A percentile compares a stretch with the other conserved stretches of the same genome.
Conservation (phyloP, 176 grass and related monocot genomes). For the Chrysopogon serrulatus region DNA sequence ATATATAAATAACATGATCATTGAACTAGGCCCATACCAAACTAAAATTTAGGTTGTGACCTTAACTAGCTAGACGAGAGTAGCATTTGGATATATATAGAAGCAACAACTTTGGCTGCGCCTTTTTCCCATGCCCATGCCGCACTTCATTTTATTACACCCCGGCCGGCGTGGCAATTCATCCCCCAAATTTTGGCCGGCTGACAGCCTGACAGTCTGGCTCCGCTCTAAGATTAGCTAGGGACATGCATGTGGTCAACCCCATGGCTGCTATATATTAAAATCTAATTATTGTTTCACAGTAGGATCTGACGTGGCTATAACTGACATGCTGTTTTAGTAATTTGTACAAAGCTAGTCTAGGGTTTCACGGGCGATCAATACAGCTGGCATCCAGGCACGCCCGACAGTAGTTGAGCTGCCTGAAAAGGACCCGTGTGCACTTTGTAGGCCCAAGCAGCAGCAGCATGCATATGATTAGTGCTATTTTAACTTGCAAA, state of each 20-base stretch:
- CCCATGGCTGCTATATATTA: neutral
- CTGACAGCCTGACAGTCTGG: neutral
- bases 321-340: neutral
- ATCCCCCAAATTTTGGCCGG: neutral
- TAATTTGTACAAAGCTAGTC: too few species aligned
- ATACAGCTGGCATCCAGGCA: slow-evolving; percentile 29
- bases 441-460: neutral
- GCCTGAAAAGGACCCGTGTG: slow-evolving; percentile 5
- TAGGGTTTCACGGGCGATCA: neutral
- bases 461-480: neutral
- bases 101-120: too few species aligned
- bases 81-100: too few species aligned
- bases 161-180: neutral
- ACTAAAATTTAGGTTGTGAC: too few species aligned
- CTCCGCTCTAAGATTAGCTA: neutral
- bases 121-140: too few species aligned
- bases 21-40: too few species aligned
- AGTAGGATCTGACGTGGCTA: slow-evolving; percentile 2
- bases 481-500: neutral
- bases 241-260: neutral
- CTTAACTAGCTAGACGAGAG: too few species aligned
- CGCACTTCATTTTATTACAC: too few species aligned
- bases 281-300: neutral
- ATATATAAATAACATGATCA: too few species aligned
- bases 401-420: slow-evolving; percentile 10